Evolutionary conservation across 139 green algal species (phyloP), one percentile per base, ranked within the genome.

Genomic region (Dunaliella primolecta): DNA sequence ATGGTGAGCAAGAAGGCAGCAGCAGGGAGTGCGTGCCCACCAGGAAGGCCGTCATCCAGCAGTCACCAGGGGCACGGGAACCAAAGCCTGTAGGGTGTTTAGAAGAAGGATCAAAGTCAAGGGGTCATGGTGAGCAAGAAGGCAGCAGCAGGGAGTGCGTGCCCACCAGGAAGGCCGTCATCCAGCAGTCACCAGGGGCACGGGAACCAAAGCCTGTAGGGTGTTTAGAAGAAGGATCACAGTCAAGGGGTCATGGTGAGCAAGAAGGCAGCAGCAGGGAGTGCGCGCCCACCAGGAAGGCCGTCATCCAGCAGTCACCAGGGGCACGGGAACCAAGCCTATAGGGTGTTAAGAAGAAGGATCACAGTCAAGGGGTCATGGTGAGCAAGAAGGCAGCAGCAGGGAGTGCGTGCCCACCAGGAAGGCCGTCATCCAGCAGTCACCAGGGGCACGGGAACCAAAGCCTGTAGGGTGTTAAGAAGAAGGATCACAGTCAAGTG

Each of bases 11-110:
- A n/a, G n/a, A n/a, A n/a, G n/a, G n/a, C n/a, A n/a, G n/a, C 32
- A 88, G 74, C 32, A 97, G 85, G 29, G 88, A 93, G 84, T 98
- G 95, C 0, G 95, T 80, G 2, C 87, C 86, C 32, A 97, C 88
- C 32, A 96, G 3, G 77, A 87, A 87, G 0, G 90, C 87, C 0
- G 92, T 82, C 25, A 88, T 20, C 92, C 91, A 95, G 90, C 95
- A 98, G 82, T 91, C 86, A 29, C 92, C 92, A 20, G 94, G 93
- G 23, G 87, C 89, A 3, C 93, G 92, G 64, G 93, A 92, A 56
- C 95, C 95, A 81, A 95, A 98, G 1, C 94, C 92, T 95, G 80
- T n/a, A n/a, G n/a, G n/a, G n/a, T n/a, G n/a, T n/a, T n/a, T n/a
- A n/a, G n/a, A n/a, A n/a, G n/a, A n/a, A n/a, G n/a, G n/a, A n/a